Evolutionary conservation across 331 rosid species (phyloP), one percentile per base, ranked within the genome.

Genomic region (Phaseolus coccineus): DNA sequence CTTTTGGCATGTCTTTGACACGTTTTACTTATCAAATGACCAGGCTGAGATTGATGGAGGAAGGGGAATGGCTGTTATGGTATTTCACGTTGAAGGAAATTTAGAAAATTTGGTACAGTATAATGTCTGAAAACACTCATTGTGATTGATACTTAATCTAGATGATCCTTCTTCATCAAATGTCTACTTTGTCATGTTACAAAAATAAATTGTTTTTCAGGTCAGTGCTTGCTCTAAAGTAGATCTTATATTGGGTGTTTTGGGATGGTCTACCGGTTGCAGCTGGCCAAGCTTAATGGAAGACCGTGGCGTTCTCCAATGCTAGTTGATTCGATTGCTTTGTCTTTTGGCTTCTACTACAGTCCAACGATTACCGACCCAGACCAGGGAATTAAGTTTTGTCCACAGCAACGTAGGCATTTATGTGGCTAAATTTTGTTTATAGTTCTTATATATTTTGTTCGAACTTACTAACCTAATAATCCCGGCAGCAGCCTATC

Each of bases 251-350:
- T 82, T 87, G 24, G 98, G 98, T 39, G 97, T 93, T 57, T 85
- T 96, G 92, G 98, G 95, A 71, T 96, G 99, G 98, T 93, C 99
- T 50, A 87, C 89, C 10, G 99, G 99, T 79, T 96, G 99, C 89
- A 96, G 98, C 88, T 93, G 96, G 93, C 92, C 94, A 22, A 87
- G 88, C 85, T 63, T 90, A 81, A 77, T 61, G 71, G 93, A 89
- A 71, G 89, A 82, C 71, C 80, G 73, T 13, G 79, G 73, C 8
- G 62, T 87, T 63, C 91, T 79, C 12, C 91, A 90, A 85, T 87
- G 94, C 86, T 93, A 80, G 90, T 72, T 22, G 76, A 84, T 76
- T 73, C 22, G 57, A 75, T 77, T 27, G 50, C 65, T 13, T 52
- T 81, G 48, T 78, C 72, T 56, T 61, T 71, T n/a, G 65, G 6